Percentiles rank a stretch among this genome's conserved stretches.
Conservation (phyloP, 495 filamentous ascomycete genomes). For the Penicillium samsonianum region DNA sequence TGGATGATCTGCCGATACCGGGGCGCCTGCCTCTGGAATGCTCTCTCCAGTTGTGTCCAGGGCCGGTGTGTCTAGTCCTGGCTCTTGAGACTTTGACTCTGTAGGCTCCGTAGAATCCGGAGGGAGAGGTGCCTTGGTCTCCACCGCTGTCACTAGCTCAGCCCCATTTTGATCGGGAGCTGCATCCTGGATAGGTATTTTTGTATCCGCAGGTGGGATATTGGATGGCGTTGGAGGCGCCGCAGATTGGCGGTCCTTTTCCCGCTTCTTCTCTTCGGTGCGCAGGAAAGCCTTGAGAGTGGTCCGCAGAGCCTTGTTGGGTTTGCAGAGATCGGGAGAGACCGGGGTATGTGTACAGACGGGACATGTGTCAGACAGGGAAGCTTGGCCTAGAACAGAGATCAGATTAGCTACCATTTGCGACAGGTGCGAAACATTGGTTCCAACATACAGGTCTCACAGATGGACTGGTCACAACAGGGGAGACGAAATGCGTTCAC, state of each 20-base stretch:
- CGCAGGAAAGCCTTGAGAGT: constrained; percentile 87
- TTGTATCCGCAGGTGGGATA: constrained; percentile 27
- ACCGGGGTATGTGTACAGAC: constrained; percentile 91
- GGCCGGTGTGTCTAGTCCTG: neutral
- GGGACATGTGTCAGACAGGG: constrained; percentile 78
- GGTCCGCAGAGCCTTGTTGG: constrained; percentile 82
- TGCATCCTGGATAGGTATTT: constrained; percentile 20
- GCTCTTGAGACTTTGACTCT: neutral
- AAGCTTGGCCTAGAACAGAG: constrained; percentile 65
- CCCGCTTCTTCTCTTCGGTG: constrained; percentile 81
- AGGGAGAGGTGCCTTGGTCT: constrained; percentile 10
- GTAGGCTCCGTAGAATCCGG: neutral
- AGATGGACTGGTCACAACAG: constrained; percentile 95
- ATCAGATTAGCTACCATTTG: neutral
- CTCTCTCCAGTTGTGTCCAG: constrained; percentile 10
- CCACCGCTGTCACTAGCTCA: constrained; percentile 3
- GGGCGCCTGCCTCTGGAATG: neutral
- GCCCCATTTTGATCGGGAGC: neutral
- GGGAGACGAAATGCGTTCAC: constrained; percentile 87
- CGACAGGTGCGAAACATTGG: neutral
- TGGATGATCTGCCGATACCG: neutral
- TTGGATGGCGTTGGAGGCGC: constrained; percentile 32
- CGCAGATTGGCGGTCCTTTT: constrained; percentile 55
- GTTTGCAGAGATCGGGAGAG: constrained; percentile 79
- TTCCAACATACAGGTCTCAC: constrained; percentile 73